A percentile compares a stretch with the other conserved stretches of the same genome.
These are phyloP conservation scores for Discostella stelligeroides DNA, from an alignment of 108 stramenopile species.

Conservation along the genomic window DNA sequence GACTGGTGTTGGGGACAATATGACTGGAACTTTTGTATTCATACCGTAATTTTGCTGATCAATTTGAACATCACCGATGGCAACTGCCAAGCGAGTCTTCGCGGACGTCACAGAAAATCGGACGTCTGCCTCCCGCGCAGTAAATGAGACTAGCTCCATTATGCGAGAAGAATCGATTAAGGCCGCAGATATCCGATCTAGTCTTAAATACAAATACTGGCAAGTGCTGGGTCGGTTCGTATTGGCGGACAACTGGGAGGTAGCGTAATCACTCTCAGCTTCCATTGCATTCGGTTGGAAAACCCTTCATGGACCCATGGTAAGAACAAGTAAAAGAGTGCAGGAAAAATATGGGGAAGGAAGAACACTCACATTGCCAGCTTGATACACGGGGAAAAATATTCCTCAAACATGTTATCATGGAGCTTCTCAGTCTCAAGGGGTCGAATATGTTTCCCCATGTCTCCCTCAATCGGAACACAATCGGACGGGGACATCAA, in stretches of 20 bases:
- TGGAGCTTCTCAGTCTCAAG: slow-evolving; percentile 65
- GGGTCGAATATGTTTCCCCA: slow-evolving; percentile 64
- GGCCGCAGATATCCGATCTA: slow-evolving; percentile 64
- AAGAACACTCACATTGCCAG: slow-evolving; percentile 43
- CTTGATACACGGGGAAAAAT: slow-evolving; percentile 78
- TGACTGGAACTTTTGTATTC: slow-evolving; percentile 67
- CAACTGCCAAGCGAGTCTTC: slow-evolving; percentile 67
- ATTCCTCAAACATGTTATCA: slow-evolving; percentile 67
- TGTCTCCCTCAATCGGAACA: slow-evolving; percentile 72
- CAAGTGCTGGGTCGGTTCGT: slow-evolving; percentile 33
- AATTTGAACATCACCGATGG: slow-evolving; percentile 75
- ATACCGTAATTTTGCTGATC: slow-evolving; percentile 68
- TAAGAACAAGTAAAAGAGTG: not conserved
- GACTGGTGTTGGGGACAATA: slow-evolving; percentile 73
- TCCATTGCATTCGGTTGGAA: slow-evolving; percentile 31
- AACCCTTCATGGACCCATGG: slow-evolving; percentile 7
- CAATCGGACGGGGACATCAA: slow-evolving; percentile 63
- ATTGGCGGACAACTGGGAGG: not conserved
- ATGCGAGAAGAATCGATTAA: slow-evolving; percentile 76
- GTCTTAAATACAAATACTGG: slow-evolving; percentile 66
- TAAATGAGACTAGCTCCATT: slow-evolving; percentile 67
- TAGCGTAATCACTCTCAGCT: slow-evolving; percentile 12
- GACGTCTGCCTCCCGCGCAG: slow-evolving; percentile 63
- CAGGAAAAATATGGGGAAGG: not conserved
- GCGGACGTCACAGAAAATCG: slow-evolving; percentile 72